Evolutionary conservation across 108 stramenopile genomes (phyloP).

Genomic region (Nannochloropsis salina): DNA sequence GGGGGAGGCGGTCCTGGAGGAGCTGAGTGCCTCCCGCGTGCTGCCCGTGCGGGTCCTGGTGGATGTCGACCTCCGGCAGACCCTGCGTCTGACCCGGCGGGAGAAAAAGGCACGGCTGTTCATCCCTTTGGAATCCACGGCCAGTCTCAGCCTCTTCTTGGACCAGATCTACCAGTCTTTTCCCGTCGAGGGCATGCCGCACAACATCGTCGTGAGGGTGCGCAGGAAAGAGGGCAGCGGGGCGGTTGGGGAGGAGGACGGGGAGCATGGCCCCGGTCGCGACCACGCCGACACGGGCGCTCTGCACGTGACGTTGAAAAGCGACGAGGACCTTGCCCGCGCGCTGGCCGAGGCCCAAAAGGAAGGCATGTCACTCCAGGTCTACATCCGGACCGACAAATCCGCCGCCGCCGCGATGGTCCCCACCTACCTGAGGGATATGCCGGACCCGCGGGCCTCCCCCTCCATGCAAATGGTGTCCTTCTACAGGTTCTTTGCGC

Average conservation of each 20-base stretch:
- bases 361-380: not conserved
- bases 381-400: not conserved
- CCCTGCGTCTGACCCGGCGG: not conserved
- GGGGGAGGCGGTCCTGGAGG: not conserved
- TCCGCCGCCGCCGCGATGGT: not conserved
- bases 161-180: not conserved
- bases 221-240: not conserved
- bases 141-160: not conserved
- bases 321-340: not conserved
- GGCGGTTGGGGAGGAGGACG: not conserved
- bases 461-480: slow-evolving; percentile 43
- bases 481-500: slow-evolving; percentile 49
- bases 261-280: not conserved
- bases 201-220: not conserved
- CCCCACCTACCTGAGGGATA: not conserved
- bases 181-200: not conserved
- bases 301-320: not conserved
- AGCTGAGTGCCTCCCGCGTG: slow-evolving; percentile 1
- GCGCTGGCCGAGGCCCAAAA: not conserved
- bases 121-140: not conserved
- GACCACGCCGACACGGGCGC: not conserved
- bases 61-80: not conserved
- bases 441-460: not conserved
- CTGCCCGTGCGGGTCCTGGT: slow-evolving; percentile 10
- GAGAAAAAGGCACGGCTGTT: slow-evolving; percentile 14